Conservation (phyloP, 805 yeast species). For the Spathaspora sp. region DNA sequence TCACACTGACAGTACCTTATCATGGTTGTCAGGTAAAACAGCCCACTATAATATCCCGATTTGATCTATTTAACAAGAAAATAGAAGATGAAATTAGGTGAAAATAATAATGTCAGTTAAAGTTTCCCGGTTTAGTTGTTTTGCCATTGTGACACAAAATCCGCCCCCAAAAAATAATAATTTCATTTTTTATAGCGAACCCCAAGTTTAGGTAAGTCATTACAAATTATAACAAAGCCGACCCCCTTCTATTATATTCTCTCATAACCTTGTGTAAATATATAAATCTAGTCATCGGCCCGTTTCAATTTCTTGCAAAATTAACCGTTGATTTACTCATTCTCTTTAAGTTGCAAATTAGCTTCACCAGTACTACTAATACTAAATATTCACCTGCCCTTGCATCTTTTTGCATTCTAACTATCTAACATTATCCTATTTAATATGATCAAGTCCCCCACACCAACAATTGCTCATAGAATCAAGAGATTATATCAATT, state of each 20-base stretch:
- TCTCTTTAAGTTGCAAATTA: too few relatives aligned
- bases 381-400: not conserved
- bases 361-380: not conserved
- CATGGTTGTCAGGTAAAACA: too few relatives aligned
- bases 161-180: not conserved
- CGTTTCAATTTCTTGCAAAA: not conserved
- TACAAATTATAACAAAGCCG: not conserved
- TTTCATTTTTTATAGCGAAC: not conserved
- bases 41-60: too few relatives aligned
- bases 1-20: too few relatives aligned
- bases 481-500: slow-evolving; percentile 11
- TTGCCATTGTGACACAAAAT: not conserved
- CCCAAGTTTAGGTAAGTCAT: not conserved
- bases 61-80: too few relatives aligned
- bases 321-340: too few relatives aligned
- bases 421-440: not conserved
- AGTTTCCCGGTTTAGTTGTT: not conserved
- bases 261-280: not conserved
- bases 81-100: not conserved
- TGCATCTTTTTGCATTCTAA: not conserved
- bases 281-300: not conserved
- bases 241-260: not conserved
- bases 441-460: not conserved
- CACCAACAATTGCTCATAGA: not conserved
- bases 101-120: not conserved